Evolutionary conservation across 257 asterid genomes (phyloP), one percentile per base, ranked within the genome.

Genomic region (Paulownia fortunei): DNA sequence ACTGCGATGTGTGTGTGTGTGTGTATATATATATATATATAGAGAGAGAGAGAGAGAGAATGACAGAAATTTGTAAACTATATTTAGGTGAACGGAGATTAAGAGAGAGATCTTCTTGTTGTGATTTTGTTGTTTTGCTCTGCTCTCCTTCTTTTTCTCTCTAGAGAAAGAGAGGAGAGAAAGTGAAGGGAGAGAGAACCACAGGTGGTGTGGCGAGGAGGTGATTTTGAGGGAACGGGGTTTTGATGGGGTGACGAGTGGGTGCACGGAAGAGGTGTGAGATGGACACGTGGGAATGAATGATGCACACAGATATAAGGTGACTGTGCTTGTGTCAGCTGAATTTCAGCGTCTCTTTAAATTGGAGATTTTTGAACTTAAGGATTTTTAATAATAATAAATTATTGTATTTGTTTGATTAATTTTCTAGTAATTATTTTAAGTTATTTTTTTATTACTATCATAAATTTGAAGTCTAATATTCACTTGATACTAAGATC

Each of bases 71-170:
- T 42, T 44, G 63, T 8, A 21, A 84, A 27, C 56, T 78, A 67
- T 36, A 69, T 26, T 55, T 75, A 80, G 80, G 80, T 70, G 79
- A 66, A 77, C 87, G 84, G 89, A 77, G 85, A 81, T 47, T 46
- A 41, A 76, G 80, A 79, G 85, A 55, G 83, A 67, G 86, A 76
- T 47, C 73, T 51, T 69, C 73, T 81, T 73, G 83, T 81, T 76
- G 54, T 54, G 83, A 71, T 56, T 78, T 63, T 72, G 82, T 65
- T 78, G 80, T 19, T n/a, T 24, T 21, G 79, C 79, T 59, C 66
- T 34, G 27, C 51, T 42, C 49, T 61, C 10, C 67, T 70, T 42
- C 74, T 49, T 27, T 72, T 51, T 80, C 42, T 18, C 62, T 67
- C 62, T 54, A 6, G 23, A 65, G 69, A 26, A 24, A 60, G 63